These are phyloP conservation scores for Podila verticillata DNA, from an alignment of 192 early-diverging fungal genomes.

Conservation along the genomic window DNA sequence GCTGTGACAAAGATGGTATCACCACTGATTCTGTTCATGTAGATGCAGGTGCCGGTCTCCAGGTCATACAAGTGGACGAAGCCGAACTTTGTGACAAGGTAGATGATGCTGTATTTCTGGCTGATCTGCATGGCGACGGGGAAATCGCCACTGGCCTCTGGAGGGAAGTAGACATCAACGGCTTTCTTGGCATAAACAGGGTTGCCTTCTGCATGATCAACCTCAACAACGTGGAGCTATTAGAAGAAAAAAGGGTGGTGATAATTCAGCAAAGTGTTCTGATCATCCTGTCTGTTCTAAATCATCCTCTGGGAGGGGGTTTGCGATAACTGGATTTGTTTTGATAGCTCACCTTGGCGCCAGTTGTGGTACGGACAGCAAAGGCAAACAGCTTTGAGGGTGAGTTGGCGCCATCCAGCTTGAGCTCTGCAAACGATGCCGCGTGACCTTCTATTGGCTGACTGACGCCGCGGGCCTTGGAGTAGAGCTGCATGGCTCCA, in stretches of 20 bases:
- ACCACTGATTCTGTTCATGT: constrained; percentile 96
- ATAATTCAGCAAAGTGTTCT: not conserved
- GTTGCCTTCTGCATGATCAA: constrained; percentile 94
- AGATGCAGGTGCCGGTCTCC: constrained; percentile 93
- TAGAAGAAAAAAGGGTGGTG: not conserved
- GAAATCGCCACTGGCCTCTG: constrained; percentile 94
- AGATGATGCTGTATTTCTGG: constrained; percentile 94
- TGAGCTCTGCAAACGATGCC: constrained; percentile 92
- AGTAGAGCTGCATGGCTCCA: constrained; percentile 97
- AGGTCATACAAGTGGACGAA: constrained; percentile 98
- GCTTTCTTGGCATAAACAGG: constrained; percentile 90
- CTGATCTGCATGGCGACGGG: constrained; percentile 97
- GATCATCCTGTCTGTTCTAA: not conserved
- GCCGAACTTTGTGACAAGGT: constrained; percentile 97
- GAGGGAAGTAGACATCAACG: constrained; percentile 96
- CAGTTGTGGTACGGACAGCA: constrained; percentile 76
- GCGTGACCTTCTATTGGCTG: constrained; percentile 98
- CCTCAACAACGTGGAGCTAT: constrained; percentile 94
- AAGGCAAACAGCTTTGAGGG: constrained; percentile 95
- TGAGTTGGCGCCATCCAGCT: constrained; percentile 67
- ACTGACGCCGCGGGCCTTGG: constrained; percentile 89
- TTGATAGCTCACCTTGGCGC: not conserved
- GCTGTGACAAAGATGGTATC: constrained; percentile 99
- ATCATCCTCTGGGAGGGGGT: not conserved
- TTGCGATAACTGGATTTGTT: not conserved